These are phyloP conservation scores for Aspergillus floridensis DNA, from an alignment of 2,329 filamentous ascomycete species.

Conservation along the genomic window DNA sequence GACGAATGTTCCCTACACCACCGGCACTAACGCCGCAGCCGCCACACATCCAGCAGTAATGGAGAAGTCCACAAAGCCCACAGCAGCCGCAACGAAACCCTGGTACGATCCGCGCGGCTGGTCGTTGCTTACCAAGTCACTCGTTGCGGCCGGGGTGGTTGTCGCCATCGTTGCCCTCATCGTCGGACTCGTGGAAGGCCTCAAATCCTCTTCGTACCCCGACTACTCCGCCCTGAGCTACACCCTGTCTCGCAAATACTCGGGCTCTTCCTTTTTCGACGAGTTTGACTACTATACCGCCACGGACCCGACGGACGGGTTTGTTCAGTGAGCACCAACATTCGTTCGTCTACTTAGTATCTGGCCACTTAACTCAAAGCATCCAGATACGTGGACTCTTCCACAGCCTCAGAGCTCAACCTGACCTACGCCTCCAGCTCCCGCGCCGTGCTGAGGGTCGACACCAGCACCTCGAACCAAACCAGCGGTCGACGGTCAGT, in stretches of 20 bases:
- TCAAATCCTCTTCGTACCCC: slow-evolving; percentile 42
- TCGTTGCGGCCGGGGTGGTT: slow-evolving; percentile 39
- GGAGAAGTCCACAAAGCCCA: background rate
- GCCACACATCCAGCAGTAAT: background rate
- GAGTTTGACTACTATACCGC: slow-evolving; percentile 47
- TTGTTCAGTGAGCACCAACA: slow-evolving; percentile 45
- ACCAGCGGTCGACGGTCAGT: slow-evolving; percentile 62
- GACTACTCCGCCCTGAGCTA: slow-evolving; percentile 45
- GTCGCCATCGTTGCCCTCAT: slow-evolving; percentile 50
- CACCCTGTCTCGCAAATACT: slow-evolving; percentile 42
- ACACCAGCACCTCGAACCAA: slow-evolving; percentile 58
- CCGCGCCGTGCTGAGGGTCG: slow-evolving; percentile 59
- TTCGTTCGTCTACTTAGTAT: background rate
- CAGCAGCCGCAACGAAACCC: background rate
- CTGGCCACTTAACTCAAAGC: background rate
- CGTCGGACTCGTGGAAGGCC: slow-evolving; percentile 43
- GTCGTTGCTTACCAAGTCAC: slow-evolving; percentile 53
- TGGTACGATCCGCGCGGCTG: slow-evolving; percentile 54
- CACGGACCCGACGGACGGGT: slow-evolving; percentile 46
- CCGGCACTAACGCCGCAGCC: background rate
- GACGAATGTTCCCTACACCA: background rate
- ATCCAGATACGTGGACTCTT: slow-evolving; percentile 41
- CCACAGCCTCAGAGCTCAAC: slow-evolving; percentile 45
- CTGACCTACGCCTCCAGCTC: slow-evolving; percentile 58
- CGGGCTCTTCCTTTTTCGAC: slow-evolving; percentile 44